Percentiles rank a stretch among this genome's conserved stretches.
phyloP scores from a whole-genome alignment of 371 early-diverging fungal genomes.

The Mucor sp. region DNA sequence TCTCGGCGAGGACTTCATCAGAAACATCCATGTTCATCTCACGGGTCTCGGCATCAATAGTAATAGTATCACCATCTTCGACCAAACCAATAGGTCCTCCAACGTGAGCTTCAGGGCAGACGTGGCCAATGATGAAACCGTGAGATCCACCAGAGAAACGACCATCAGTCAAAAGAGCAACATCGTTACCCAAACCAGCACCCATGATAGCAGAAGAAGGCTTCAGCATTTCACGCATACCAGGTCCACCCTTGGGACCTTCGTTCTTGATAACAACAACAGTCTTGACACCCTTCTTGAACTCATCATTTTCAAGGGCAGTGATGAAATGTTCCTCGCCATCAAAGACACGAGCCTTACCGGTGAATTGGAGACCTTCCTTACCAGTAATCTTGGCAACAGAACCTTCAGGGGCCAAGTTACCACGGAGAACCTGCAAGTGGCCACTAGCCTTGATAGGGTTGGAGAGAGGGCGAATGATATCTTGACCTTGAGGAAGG shows the following conservation, averaged over 20 bases:
- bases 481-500: slow-evolving; percentile 74
- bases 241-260: slow-evolving; percentile 90
- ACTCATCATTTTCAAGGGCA: slow-evolving; percentile 77
- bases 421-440: slow-evolving; percentile 88
- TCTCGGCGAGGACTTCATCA: slow-evolving; percentile 71
- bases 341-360: slow-evolving; percentile 89
- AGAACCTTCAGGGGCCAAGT: slow-evolving; percentile 93
- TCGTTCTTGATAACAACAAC: slow-evolving; percentile 83
- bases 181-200: slow-evolving; percentile 95
- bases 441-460: slow-evolving; percentile 94
- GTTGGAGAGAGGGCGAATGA: slow-evolving; percentile 76
- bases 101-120: slow-evolving; percentile 95
- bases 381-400: slow-evolving; percentile 99
- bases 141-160: slow-evolving; percentile 97
- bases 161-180: slow-evolving; percentile 94
- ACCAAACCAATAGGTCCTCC: slow-evolving; percentile 95
- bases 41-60: slow-evolving; percentile 82
- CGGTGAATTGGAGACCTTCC: slow-evolving; percentile 88
- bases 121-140: slow-evolving; percentile 96
- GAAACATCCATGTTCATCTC: slow-evolving; percentile 70
- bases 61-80: slow-evolving; percentile 81
- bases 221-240: slow-evolving; percentile 95
- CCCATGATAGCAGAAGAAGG: slow-evolving; percentile 97
- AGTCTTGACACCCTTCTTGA: slow-evolving; percentile 73
- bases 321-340: slow-evolving; percentile 87